Evolutionary conservation across 1,139 yeast genomes (phyloP).

Genomic region (Kodamaea plutei): DNA sequence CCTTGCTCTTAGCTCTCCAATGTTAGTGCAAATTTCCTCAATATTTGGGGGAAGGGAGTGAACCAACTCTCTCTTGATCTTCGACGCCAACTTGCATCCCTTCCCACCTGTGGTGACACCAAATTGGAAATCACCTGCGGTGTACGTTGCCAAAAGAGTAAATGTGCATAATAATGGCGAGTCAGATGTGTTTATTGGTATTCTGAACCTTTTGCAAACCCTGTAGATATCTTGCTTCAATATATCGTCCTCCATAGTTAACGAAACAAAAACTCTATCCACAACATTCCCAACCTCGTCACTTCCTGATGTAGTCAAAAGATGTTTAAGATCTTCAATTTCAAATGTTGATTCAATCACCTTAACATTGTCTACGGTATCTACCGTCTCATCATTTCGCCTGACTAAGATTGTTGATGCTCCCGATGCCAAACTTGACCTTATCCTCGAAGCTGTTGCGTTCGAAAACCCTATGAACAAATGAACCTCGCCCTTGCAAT

Average conservation of each 20-base stretch:
- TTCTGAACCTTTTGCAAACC: constrained; percentile 56
- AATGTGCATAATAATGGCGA: constrained; percentile 71
- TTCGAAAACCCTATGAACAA: constrained; percentile 60
- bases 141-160: constrained; percentile 67
- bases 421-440: constrained; percentile 49
- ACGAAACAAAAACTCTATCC: constrained; percentile 69
- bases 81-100: constrained; percentile 82
- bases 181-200: constrained; percentile 81
- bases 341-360: constrained; percentile 24
- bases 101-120: constrained; percentile 87
- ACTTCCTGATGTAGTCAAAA: constrained; percentile 56
- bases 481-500: constrained; percentile 52
- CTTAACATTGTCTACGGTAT: neutral
- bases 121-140: constrained; percentile 71
- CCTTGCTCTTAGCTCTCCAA: constrained; percentile 60
- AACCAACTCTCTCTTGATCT: constrained; percentile 73
- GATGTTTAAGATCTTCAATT: constrained; percentile 12
- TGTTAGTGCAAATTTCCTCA: constrained; percentile 61
- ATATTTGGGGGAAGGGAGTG: constrained; percentile 65
- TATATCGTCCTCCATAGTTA: constrained; percentile 23
- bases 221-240: constrained; percentile 39
- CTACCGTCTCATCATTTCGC: too few species aligned
- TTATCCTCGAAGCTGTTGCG: constrained; percentile 48
- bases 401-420: constrained; percentile 53
- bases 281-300: constrained; percentile 57